Base-by-base conservation (phyloP, 208 protist genomes). In the Angomonas deanei region DNA sequence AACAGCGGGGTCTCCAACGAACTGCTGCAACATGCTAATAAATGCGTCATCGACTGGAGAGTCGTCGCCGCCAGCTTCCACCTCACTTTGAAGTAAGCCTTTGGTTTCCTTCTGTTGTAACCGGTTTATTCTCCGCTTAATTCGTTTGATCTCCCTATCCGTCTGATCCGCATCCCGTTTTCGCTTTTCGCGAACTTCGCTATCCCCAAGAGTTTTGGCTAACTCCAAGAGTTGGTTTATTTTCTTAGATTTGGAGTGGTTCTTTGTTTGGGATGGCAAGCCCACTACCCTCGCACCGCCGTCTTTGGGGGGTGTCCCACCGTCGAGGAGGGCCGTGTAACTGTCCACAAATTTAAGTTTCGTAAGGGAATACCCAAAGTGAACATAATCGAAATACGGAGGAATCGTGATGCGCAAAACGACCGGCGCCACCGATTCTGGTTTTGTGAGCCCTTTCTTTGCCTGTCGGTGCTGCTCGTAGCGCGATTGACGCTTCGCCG, bases 391-490 rank as follows among this genome's bases (percentile, higher is more conserved):
- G 32, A 76, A 53, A 5, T 64, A 39, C 19, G 62, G 61, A 19
- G 74, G 74, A 68, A 87, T 73, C 17, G 61, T 33, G 31, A 85
- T 68, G 3, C 65, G 76, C 48, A 70, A 33, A 61, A 91, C 80
- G 33, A 78, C 70, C 0, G 80, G 84, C 48, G 87, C 73, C 0
- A 80, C 66, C 32, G 78, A 65, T 47, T 79, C 75, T 1, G 68
- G 30, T 8, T 46, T 54, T 0, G 83, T 63, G 60, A 58, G 57
- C 24, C 80, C 84, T 13, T 68, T 59, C 53, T 60, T 82, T 0
- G 74, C 69, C 30, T 90, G 17, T 46, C 77, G 83, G 65, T 94
- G 87, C 66, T 91, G 84, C 68, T 87, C 84, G 63, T 94, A 68
- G 1, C 87, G 84, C 24, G 82, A 86, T 34, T 85, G 72, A 1